A percentile compares a stretch with the other conserved stretches of the same genome.
These are phyloP conservation scores for Helicosporidium sp. DNA, from an alignment of 139 green algal species.

Conservation along the genomic window DNA sequence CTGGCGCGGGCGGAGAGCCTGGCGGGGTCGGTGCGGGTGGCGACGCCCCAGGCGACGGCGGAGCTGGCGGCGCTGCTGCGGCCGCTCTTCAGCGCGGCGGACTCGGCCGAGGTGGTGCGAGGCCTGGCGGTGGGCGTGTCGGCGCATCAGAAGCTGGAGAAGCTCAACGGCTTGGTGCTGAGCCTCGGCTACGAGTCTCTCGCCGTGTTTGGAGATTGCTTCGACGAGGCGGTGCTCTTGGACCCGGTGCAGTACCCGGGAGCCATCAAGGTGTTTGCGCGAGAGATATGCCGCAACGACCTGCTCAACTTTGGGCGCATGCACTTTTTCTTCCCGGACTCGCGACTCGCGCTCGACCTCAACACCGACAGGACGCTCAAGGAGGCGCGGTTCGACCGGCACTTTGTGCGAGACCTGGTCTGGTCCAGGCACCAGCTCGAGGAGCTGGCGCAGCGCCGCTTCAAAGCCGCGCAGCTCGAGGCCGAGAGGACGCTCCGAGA, in stretches of 20 bases:
- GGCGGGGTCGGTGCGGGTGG: slow-evolving; percentile 37
- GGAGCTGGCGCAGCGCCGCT: slow-evolving; percentile 67
- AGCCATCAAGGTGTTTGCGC: slow-evolving; percentile 69
- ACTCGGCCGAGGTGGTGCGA: slow-evolving; percentile 31
- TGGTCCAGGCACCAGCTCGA: slow-evolving; percentile 79
- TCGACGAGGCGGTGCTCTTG: slow-evolving; percentile 67
- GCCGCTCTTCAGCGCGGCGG: slow-evolving; percentile 24
- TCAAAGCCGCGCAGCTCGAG: slow-evolving; percentile 42
- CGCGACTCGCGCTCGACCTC: slow-evolving; percentile 60
- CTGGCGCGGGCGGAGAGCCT: slow-evolving; percentile 33
- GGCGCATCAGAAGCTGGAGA: slow-evolving; percentile 74
- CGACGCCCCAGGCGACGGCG: slow-evolving; percentile 33
- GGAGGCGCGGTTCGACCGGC: slow-evolving; percentile 56
- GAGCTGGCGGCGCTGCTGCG: slow-evolving; percentile 26
- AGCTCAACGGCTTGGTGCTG: slow-evolving; percentile 37
- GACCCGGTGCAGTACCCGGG: slow-evolving; percentile 62
- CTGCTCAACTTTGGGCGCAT: slow-evolving; percentile 74
- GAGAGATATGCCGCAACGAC: slow-evolving; percentile 69
- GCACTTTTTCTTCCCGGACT: slow-evolving; percentile 84
- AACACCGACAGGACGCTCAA: slow-evolving; percentile 72
- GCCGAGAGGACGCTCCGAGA: background rate
- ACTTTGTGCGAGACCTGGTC: slow-evolving; percentile 71
- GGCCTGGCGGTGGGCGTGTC: slow-evolving; percentile 35
- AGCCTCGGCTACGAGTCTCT: slow-evolving; percentile 62
- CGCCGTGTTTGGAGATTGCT: slow-evolving; percentile 75